These are phyloP conservation scores for Exophiala mesophila DNA, from an alignment of 2,329 filamentous ascomycete species.

Conservation along the genomic window DNA sequence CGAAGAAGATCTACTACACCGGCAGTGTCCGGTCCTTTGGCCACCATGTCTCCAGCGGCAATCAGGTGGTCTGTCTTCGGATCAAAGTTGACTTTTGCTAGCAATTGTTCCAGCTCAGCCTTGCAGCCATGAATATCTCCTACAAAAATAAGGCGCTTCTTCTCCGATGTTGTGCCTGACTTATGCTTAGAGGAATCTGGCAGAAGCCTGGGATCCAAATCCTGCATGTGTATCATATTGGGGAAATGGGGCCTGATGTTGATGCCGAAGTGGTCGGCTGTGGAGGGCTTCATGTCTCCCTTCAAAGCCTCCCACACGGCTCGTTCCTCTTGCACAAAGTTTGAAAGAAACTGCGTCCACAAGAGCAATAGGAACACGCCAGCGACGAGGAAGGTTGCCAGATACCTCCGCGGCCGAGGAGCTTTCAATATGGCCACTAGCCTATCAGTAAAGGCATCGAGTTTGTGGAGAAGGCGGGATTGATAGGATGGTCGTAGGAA, in stretches of 20 bases:
- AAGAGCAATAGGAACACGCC: slow-evolving; percentile 10
- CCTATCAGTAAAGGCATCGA: slow-evolving; percentile 24
- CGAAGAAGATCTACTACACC: slow-evolving; percentile 75
- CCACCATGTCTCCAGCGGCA: slow-evolving; percentile 72
- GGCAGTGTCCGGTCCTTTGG: slow-evolving; percentile 77
- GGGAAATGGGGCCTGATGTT: slow-evolving; percentile 47
- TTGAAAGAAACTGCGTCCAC: slow-evolving; percentile 16
- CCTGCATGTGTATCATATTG: slow-evolving; percentile 47
- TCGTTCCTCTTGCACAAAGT: slow-evolving; percentile 17
- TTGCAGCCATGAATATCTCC: slow-evolving; percentile 93
- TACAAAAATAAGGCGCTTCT: slow-evolving; percentile 67
- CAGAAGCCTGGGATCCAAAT: slow-evolving; percentile 44
- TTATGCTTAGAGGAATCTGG: slow-evolving; percentile 32
- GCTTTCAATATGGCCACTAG: slow-evolving; percentile 33
- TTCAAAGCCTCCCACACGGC: slow-evolving; percentile 29
- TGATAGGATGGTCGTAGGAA: slow-evolving; percentile 29
- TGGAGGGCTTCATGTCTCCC: slow-evolving; percentile 23
- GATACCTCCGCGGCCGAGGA: slow-evolving; percentile 36
- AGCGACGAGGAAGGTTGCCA: slow-evolving; percentile 6
- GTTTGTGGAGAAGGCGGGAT: slow-evolving; percentile 11
- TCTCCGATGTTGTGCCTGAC: slow-evolving; percentile 29
- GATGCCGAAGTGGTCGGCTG: slow-evolving; percentile 41
- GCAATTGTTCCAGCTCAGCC: slow-evolving; percentile 56
- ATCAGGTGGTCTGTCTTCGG: slow-evolving; percentile 64
- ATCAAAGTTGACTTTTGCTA: slow-evolving; percentile 63